Conservation (phyloP, 306 rosid species). For the Vigna trinervia region DNA sequence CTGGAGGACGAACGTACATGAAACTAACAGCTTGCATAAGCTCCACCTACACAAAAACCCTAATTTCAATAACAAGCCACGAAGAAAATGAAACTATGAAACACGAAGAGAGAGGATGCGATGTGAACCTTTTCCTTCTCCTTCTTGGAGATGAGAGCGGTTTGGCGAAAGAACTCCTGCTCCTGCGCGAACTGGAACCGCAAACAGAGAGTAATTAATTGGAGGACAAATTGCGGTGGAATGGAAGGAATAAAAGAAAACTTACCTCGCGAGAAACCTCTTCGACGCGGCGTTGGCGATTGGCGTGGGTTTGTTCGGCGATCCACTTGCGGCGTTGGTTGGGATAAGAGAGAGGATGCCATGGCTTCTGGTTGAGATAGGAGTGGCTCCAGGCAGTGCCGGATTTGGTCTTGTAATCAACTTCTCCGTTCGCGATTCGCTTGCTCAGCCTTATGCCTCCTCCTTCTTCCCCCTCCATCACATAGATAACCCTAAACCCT, state of each 20-base stretch:
- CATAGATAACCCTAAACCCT: no score
- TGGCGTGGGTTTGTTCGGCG: conserved; percentile 88
- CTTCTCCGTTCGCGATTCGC: conserved; percentile 76
- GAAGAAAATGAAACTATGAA: background rate
- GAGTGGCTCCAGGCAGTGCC: conserved; percentile 99
- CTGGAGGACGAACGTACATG: conserved; percentile 98
- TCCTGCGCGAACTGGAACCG: conserved; percentile 79
- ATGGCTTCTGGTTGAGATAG: conserved; percentile 92
- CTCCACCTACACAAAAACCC: conserved; percentile 66
- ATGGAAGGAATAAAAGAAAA: background rate
- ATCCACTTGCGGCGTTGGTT: conserved; percentile 99
- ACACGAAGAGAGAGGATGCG: background rate
- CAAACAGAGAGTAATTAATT: background rate
- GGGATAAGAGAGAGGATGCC: conserved; percentile 99
- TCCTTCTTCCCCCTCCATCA: conserved; percentile 92
- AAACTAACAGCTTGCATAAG: conserved; percentile 96
- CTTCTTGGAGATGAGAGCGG: conserved; percentile 80
- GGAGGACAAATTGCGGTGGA: background rate
- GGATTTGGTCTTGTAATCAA: conserved; percentile 80
- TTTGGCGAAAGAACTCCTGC: conserved; percentile 91
- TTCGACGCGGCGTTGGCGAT: conserved; percentile 65
- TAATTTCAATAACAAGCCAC: background rate
- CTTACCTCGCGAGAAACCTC: conserved; percentile 92
- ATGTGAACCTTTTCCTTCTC: conserved; percentile 81
- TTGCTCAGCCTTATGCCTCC: conserved; percentile 79